Evolutionary conservation across 2,329 filamentous ascomycete genomes (phyloP), one percentile per base, ranked within the genome.

Genomic region (Nemania bipapillata): DNA sequence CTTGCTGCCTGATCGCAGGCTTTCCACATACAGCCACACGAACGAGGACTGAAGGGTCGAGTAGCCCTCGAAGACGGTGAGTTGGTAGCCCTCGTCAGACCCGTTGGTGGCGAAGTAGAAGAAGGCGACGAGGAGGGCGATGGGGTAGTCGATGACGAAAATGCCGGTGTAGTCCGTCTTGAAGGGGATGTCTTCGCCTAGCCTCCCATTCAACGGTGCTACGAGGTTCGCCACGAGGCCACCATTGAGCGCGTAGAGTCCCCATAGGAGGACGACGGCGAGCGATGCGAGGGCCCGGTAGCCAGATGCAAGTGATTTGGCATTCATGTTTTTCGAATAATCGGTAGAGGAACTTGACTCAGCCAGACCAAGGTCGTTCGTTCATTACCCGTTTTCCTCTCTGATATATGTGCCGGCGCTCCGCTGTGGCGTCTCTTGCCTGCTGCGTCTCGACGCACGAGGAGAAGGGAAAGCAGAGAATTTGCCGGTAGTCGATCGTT

Each of bases 1-100:
- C 49, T 76, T 76, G 42, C 28, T 65, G 17, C 70, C 68, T n/a
- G 70, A 64, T 15, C 75, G 66, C 26, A 65, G 57, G 42, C 63
- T 69, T 58, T 77, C 76, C 9, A 69, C 65, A 58, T 76, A 77
- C 11, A 77, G 58, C 76, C 76, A 77, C 17, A 77, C 68, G 52
- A 74, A 76, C 6, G 69, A 74, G 4, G 71, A 65, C 56, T 77
- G 73, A 5, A 77, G 69, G 15, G 66, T 72, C 4, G 72, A 65
- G 58, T 77, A 77, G 4, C 66, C 72, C 61, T 77, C 74, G n/a
- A 77, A 59, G 17, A 76, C 68, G 35, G 75, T 65, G 24, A 77
- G 67, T 32, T 73, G 71, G 30, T 72, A 75, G 15, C 66, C 74
- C 37, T 71, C 66, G 37, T 77, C 66, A 1, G 69, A 69, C 8